phyloP scores from a whole-genome alignment of 2,329 filamentous ascomycete species.

The Colletotrichum sp. region DNA sequence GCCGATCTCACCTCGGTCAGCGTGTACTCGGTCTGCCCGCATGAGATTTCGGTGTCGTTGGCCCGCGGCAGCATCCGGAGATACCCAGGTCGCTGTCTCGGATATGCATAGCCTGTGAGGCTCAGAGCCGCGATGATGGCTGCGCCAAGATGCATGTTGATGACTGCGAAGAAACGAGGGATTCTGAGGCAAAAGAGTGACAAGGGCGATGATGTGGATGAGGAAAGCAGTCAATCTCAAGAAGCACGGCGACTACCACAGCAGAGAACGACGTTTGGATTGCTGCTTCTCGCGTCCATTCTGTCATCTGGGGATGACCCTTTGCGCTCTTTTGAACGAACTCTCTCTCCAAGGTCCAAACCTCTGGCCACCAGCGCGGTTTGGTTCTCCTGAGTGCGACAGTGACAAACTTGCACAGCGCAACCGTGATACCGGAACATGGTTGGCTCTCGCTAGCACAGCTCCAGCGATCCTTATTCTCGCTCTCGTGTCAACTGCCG shows the following conservation, averaged over 20 bases:
- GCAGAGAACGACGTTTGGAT: background rate
- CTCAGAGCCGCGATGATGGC: constrained; percentile 1
- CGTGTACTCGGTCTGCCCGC: constrained; percentile 59
- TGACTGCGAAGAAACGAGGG: background rate
- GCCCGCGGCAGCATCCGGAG: constrained; percentile 20
- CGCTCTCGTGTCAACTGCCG: background rate
- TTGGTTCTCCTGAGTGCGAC: background rate
- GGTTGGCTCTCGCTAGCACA: background rate
- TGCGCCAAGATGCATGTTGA: constrained; percentile 5
- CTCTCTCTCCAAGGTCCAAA: too few relatives aligned
- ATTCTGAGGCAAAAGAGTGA: background rate
- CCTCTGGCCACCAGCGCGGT: background rate
- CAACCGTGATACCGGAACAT: background rate
- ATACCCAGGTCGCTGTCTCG: constrained; percentile 47
- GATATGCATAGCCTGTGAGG: constrained; percentile 6
- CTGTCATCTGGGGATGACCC: background rate
- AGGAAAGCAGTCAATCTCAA: background rate
- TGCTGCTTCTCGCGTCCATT: background rate
- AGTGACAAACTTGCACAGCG: background rate
- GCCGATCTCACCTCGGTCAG: constrained; percentile 53
- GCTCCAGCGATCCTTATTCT: background rate
- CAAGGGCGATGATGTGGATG: background rate
- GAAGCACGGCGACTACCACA: background rate
- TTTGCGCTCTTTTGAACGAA: background rate
- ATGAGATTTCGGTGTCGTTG: constrained; percentile 32